phyloP scores from a whole-genome alignment of 352 stramenopile genomes.

The Blastocystis sp. region DNA sequence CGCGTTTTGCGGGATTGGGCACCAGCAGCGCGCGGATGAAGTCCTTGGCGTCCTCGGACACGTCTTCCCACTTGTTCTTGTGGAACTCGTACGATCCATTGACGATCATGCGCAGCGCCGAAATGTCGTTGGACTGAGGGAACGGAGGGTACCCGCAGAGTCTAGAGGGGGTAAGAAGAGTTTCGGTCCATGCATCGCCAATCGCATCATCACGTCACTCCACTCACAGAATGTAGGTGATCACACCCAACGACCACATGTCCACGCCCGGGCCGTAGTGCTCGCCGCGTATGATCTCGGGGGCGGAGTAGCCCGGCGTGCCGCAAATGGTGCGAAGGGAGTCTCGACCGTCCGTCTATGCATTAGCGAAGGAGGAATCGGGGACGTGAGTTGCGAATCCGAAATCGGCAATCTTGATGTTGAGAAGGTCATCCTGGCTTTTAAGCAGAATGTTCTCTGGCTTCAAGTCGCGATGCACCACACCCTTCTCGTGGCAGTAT shows the following conservation, averaged over 20 bases:
- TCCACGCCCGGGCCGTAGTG: conserved; percentile 79
- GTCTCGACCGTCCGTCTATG: conserved; percentile 72
- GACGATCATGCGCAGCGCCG: conserved; percentile 81
- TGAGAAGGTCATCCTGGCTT: conserved; percentile 78
- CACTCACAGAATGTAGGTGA: conserved; percentile 83
- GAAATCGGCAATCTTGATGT: conserved; percentile 85
- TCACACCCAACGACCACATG: conserved; percentile 74
- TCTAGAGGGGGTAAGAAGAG: background rate
- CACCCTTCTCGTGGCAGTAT: conserved; percentile 82
- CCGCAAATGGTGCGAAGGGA: conserved; percentile 82
- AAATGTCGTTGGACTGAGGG: conserved; percentile 79
- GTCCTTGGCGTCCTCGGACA: conserved; percentile 81
- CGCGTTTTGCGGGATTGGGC: conserved; percentile 76
- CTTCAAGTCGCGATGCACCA: conserved; percentile 77
- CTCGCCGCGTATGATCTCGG: conserved; percentile 80
- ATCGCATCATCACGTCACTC: conserved; percentile 75
- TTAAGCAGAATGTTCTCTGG: conserved; percentile 82
- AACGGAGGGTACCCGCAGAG: conserved; percentile 81
- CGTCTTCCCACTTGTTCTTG: conserved; percentile 81
- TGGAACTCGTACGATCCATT: conserved; percentile 81
- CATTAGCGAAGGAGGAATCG: background rate
- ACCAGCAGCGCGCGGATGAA: conserved; percentile 82
- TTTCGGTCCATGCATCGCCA: background rate
- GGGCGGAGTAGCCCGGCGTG: conserved; percentile 77
- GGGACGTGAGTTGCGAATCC: conserved; percentile 76